Evolutionary conservation across 2,329 filamentous ascomycete genomes (phyloP).

Genomic region (Stachybotrys chartarum): DNA sequence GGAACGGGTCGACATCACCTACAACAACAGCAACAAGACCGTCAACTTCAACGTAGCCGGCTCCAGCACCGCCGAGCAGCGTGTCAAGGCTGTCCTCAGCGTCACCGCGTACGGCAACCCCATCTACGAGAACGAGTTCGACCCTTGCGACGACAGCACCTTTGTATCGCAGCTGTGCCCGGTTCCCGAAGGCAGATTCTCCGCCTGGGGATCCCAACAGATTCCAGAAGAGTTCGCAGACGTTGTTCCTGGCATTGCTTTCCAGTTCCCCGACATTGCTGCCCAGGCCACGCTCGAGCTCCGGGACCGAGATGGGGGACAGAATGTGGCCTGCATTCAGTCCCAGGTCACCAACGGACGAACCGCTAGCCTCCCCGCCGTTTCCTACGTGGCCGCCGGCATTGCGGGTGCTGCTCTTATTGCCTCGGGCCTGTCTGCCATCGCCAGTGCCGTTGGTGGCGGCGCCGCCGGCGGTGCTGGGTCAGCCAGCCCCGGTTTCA

Average conservation of each 20-base stretch:
- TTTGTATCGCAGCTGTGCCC: constrained; percentile 75
- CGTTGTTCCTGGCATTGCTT: constrained; percentile 81
- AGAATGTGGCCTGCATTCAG: constrained; percentile 73
- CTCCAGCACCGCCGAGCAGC: constrained; percentile 63
- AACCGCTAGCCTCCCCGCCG: constrained; percentile 64
- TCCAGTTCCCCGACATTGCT: constrained; percentile 82
- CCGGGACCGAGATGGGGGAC: constrained; percentile 48
- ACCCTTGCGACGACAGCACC: constrained; percentile 67
- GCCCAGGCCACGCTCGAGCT: constrained; percentile 77
- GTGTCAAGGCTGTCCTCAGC: constrained; percentile 69
- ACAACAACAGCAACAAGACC: constrained; percentile 65
- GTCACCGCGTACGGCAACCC: constrained; percentile 79
- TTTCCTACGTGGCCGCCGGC: constrained; percentile 77
- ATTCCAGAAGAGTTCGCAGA: constrained; percentile 66
- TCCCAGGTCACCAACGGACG: constrained; percentile 84
- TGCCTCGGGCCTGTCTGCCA: constrained; percentile 64
- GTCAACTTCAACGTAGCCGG: constrained; percentile 80
- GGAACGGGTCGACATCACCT: constrained; percentile 67
- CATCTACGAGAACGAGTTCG: constrained; percentile 73
- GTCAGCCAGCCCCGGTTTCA: constrained; percentile 74
- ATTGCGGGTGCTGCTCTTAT: constrained; percentile 78
- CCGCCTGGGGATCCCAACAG: constrained; percentile 61
- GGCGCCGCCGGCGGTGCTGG: constrained; percentile 50
- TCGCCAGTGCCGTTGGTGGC: constrained; percentile 51
- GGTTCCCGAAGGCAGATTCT: constrained; percentile 68